These are phyloP conservation scores for Powellomyces hirtus DNA, from an alignment of 192 early-diverging fungal genomes.

Conservation along the genomic window DNA sequence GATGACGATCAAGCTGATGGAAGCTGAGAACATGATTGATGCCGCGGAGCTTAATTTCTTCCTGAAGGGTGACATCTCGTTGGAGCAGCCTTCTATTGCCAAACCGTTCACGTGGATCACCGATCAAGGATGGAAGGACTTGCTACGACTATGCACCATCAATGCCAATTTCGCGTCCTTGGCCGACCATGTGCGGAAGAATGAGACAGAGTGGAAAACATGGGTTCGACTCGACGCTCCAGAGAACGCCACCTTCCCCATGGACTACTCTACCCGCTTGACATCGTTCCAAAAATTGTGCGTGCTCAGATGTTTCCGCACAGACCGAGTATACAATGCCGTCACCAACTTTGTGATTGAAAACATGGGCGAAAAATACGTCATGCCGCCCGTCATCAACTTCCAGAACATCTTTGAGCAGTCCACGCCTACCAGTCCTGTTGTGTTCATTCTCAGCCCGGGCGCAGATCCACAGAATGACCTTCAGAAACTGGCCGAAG, in stretches of 20 bases:
- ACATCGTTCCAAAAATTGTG: slow-evolving; percentile 59
- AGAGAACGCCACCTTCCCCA: slow-evolving; percentile 49
- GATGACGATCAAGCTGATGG: slow-evolving; percentile 62
- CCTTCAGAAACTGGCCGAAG: slow-evolving; percentile 60
- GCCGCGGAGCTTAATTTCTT: slow-evolving; percentile 57
- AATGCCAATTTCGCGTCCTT: slow-evolving; percentile 46
- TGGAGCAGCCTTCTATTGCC: slow-evolving; percentile 46
- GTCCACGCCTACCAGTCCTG: slow-evolving; percentile 56
- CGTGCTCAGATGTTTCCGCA: slow-evolving; percentile 56
- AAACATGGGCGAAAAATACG: slow-evolving; percentile 63
- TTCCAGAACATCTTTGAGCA: slow-evolving; percentile 66
- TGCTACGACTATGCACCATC: slow-evolving; percentile 45
- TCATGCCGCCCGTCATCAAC: slow-evolving; percentile 67
- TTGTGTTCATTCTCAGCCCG: slow-evolving; percentile 60
- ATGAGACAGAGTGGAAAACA: slow-evolving; percentile 46
- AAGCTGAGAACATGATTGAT: slow-evolving; percentile 55
- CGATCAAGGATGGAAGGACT: slow-evolving; percentile 62
- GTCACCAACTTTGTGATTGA: slow-evolving; percentile 63
- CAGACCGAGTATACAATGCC: slow-evolving; percentile 60
- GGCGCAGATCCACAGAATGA: slow-evolving; percentile 66
- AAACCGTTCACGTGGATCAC: slow-evolving; percentile 57
- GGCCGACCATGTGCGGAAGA: slow-evolving; percentile 37
- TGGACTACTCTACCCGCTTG: slow-evolving; percentile 51
- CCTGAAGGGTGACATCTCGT: slow-evolving; percentile 61
- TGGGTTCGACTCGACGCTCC: slow-evolving; percentile 53